These are phyloP conservation scores for Lyophyllum decastes DNA, from an alignment of 768 basidiomycete species.

Conservation along the genomic window DNA sequence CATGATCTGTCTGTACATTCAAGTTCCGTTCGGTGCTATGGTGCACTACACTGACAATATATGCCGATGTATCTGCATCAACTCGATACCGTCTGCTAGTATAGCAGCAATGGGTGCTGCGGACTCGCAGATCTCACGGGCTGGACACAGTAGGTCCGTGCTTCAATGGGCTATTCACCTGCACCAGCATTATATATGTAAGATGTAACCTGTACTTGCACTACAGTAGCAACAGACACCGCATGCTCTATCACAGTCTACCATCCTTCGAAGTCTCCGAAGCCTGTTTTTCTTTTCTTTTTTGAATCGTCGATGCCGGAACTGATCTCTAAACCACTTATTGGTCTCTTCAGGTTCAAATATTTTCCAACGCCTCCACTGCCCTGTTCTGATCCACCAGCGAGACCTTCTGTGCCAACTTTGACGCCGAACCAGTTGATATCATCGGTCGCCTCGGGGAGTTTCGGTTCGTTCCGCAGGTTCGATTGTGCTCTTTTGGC, in stretches of 20 bases:
- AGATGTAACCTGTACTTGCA: too few relatives aligned
- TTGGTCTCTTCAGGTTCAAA: conserved; percentile 55
- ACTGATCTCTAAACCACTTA: conserved; percentile 21
- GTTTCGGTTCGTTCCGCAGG: conserved; percentile 30
- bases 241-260: conserved; percentile 29
- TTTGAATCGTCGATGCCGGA: conserved; percentile 49
- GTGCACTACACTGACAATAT: not conserved
- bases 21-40: not conserved
- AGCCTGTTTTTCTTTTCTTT: conserved; percentile 85
- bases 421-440: conserved; percentile 91
- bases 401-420: conserved; percentile 53
- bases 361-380: conserved; percentile 81
- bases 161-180: too few relatives aligned
- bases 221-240: too few relatives aligned
- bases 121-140: too few relatives aligned
- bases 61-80: too few relatives aligned
- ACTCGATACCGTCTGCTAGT: too few relatives aligned
- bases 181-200: not conserved
- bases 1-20: conserved; percentile 15
- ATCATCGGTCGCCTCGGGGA: conserved; percentile 55
- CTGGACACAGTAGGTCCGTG: too few relatives aligned
- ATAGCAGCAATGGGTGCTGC: too few relatives aligned
- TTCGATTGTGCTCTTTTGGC: conserved; percentile 52
- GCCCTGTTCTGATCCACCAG: conserved; percentile 28
- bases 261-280: conserved; percentile 91